These are phyloP conservation scores for Larix kaempferi DNA, from an alignment of 75 land plant genomes.

Conservation along the genomic window DNA sequence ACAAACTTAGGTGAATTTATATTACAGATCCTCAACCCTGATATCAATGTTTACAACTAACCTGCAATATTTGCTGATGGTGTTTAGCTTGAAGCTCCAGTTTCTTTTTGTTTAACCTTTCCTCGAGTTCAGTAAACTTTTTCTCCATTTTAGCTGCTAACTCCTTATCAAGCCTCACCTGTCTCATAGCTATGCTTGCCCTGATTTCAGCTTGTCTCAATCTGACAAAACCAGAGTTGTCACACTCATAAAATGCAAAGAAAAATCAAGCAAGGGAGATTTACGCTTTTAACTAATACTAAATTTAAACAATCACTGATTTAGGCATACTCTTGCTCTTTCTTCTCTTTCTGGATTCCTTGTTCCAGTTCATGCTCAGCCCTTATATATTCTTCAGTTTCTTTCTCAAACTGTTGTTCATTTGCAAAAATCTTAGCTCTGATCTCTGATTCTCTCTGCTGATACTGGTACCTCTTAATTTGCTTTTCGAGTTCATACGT, in stretches of 20 bases:
- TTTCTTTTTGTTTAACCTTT: conserved; percentile 7
- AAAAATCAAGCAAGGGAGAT: background rate
- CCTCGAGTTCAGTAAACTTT: conserved; percentile 1
- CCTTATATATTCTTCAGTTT: conserved; percentile 11
- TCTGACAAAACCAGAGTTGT: background rate
- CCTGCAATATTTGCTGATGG: background rate
- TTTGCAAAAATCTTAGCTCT: conserved; percentile 1
- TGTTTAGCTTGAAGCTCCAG: conserved; percentile 8
- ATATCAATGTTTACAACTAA: background rate
- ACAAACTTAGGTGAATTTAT: background rate
- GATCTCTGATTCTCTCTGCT: conserved; percentile 1
- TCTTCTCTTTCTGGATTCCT: conserved; percentile 5
- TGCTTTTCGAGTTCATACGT: background rate
- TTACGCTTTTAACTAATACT: background rate
- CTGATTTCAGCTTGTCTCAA: background rate
- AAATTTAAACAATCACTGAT: background rate
- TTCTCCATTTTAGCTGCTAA: conserved; percentile 10
- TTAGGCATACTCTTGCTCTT: background rate
- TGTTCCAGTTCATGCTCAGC: conserved; percentile 3
- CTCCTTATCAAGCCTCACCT: background rate
- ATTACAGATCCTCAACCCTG: background rate
- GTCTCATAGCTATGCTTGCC: background rate
- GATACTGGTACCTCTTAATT: background rate
- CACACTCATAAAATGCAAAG: background rate
- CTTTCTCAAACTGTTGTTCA: conserved; percentile 7